These are phyloP conservation scores for Pyrus hybrid DNA, from an alignment of 331 rosid species.

Conservation along the genomic window DNA sequence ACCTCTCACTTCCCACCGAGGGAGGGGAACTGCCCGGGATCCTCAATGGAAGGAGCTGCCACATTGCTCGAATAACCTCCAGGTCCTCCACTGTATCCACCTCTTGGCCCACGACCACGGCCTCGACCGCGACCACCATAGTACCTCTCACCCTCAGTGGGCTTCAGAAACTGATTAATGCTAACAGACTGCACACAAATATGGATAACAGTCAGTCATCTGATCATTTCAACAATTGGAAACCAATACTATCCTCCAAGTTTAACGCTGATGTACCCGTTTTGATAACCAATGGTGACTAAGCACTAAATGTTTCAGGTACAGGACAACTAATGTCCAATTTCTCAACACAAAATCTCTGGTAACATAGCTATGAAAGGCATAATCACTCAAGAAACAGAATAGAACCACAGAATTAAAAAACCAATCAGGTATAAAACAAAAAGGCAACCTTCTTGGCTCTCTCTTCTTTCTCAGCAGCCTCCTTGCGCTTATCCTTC, in stretches of 20 bases:
- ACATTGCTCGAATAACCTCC: constrained; percentile 18
- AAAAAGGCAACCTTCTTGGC: constrained; percentile 55
- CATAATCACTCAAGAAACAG: not conserved
- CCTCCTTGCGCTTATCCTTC: constrained; percentile 76
- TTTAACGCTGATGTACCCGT: not conserved
- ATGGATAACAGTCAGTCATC: not conserved
- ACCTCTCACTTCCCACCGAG: constrained; percentile 49
- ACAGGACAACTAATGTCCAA: not conserved
- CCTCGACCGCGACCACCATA: constrained; percentile 49
- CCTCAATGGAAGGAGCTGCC: constrained; percentile 48
- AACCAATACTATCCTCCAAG: too few species aligned
- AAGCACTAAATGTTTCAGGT: not conserved
- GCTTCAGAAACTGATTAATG: constrained; percentile 59
- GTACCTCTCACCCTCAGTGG: constrained; percentile 49
- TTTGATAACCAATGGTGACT: not conserved
- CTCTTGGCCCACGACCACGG: constrained; percentile 59
- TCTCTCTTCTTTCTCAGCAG: constrained; percentile 70
- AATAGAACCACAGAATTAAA: not conserved
- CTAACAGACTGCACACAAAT: constrained; percentile 39
- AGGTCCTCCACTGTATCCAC: constrained; percentile 35
- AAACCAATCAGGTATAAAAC: not conserved
- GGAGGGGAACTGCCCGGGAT: constrained; percentile 51
- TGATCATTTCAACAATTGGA: not conserved
- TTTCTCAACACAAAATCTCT: not conserved
- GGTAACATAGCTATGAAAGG: not conserved